Evolutionary conservation across 257 asterid species (phyloP), one percentile per base, ranked within the genome.

Genomic region (Gardenia jasminoides): DNA sequence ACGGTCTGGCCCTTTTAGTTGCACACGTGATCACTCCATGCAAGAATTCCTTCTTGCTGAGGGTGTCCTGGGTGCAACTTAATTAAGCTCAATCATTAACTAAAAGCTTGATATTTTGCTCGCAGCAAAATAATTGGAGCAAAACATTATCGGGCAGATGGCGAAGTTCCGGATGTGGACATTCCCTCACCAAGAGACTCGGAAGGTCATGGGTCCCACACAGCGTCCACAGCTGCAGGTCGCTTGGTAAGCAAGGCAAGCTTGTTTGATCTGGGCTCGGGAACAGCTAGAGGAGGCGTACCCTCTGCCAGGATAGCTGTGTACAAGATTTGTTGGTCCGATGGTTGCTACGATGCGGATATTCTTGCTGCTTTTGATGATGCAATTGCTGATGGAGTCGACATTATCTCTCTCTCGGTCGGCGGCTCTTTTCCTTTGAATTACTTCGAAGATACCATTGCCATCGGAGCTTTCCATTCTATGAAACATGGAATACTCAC

Each of bases 331-430:
- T 91, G 93, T 58, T 91, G 93, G 96, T 62, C 80, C 0, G 90
- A 72, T 64, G 86, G 91, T 13, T 91, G 92, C 80, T 81, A 77
- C 0, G 90, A 77, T n/a, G 88, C 96, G 1, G 91, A 90, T 74
- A 86, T 90, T 67, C 89, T 92, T 28, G 88, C 88, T 79, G 97
- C 92, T 44, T 92, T 92, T 33, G 94, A 92, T 70, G 94, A 91
- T 81, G 94, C 93, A 43, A 92, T 92, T 15, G 93, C 94, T 0
- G 97, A 92, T 64, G 92, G 94, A 43, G 97, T 92, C 39, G 93
- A 92, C 77, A 80, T 92, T 58, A 88, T 92, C 50, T 90, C 92
- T 0, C 85, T 92, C 54, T 92, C 97, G 0, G 74, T 89, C 59
- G 97, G 94, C 70, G 79, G 87, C 12, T 58, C 28, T 9, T 46